These are phyloP conservation scores for Ustilago hordei DNA, from an alignment of 1,284 basidiomycete genomes.

Conservation along the genomic window DNA sequence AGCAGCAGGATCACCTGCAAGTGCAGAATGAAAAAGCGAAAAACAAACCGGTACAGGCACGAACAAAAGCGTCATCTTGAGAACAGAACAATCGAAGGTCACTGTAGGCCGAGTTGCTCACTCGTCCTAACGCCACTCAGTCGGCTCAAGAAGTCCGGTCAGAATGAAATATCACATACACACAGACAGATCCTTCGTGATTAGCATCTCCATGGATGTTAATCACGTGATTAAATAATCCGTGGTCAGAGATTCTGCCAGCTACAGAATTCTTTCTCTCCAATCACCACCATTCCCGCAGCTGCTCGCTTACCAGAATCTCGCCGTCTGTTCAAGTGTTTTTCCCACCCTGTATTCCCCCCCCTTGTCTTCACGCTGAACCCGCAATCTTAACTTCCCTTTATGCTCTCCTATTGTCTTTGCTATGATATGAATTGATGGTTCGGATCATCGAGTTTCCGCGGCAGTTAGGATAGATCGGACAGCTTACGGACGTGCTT, in stretches of 20 bases:
- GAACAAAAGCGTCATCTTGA: neutral
- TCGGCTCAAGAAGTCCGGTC: neutral
- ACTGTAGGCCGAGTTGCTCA: neutral
- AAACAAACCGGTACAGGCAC: neutral
- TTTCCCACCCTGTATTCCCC: too few relatives aligned
- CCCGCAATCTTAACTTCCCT: too few relatives aligned
- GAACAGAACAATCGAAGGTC: neutral
- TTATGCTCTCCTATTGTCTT: too few relatives aligned
- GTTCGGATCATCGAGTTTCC: too few relatives aligned
- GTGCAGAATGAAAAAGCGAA: constrained; percentile 2
- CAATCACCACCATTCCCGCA: too few relatives aligned
- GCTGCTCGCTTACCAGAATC: too few relatives aligned
- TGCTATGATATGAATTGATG: too few relatives aligned
- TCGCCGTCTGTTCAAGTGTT: too few relatives aligned
- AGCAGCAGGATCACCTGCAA: neutral
- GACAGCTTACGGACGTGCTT: neutral
- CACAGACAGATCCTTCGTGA: neutral
- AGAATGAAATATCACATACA: neutral
- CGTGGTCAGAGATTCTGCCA: neutral
- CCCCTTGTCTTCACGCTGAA: too few relatives aligned
- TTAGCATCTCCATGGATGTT: neutral
- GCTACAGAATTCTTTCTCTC: too few relatives aligned
- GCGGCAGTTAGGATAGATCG: neutral
- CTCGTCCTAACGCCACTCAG: neutral
- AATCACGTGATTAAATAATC: neutral